Conservation (phyloP, 2,329 filamentous ascomycete genomes). For the Phaeosphaeriaceae sp. region DNA sequence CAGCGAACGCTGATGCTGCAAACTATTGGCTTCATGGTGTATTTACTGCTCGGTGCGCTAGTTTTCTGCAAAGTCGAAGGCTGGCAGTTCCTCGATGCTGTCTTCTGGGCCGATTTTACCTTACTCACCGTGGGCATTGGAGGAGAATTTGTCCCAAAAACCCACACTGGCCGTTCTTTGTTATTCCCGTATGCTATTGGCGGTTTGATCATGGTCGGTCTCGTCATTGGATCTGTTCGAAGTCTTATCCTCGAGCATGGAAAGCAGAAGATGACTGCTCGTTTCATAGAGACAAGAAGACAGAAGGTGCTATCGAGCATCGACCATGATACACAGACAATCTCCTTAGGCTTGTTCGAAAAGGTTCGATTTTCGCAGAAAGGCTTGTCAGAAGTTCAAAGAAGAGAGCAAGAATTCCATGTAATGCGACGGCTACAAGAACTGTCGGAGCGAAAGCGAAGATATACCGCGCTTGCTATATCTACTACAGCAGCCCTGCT, state of each 20-base stretch:
- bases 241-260: constrained; percentile 59
- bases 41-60: constrained; percentile 56
- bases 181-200: constrained; percentile 63
- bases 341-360: constrained; percentile 52
- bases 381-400: constrained; percentile 46
- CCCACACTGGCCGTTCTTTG: constrained; percentile 58
- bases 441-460: constrained; percentile 42
- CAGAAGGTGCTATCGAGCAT: constrained; percentile 50
- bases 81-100: constrained; percentile 61
- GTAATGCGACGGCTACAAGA: constrained; percentile 52
- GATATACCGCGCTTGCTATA: constrained; percentile 50
- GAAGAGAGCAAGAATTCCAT: constrained; percentile 57
- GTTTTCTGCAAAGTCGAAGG: constrained; percentile 58
- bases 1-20: constrained; percentile 64
- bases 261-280: constrained; percentile 58
- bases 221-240: constrained; percentile 62
- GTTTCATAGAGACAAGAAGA: constrained; percentile 58
- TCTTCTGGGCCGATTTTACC: constrained; percentile 65
- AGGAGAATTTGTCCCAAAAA: constrained; percentile 57
- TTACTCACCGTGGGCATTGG: constrained; percentile 64
- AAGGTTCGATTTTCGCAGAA: constrained; percentile 52
- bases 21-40: constrained; percentile 58
- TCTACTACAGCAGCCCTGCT: constrained; percentile 48
- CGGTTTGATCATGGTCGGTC: constrained; percentile 62
- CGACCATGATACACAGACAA: constrained; percentile 49